These are phyloP conservation scores for Bacterosira constricta DNA, from an alignment of 108 stramenopile species.

Conservation along the genomic window DNA sequence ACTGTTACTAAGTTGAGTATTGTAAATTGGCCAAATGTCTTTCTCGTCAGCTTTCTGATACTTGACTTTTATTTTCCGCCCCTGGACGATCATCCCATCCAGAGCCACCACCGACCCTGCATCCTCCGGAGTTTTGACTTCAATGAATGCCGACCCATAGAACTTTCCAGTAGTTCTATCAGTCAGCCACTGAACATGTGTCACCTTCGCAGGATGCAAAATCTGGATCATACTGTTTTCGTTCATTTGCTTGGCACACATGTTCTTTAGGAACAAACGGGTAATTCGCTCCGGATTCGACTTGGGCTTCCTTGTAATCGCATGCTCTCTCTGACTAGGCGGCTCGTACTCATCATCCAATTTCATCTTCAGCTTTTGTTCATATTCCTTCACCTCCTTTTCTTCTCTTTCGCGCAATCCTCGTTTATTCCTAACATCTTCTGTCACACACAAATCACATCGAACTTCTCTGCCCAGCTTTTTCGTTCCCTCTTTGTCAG, in stretches of 20 bases:
- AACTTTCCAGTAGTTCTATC: slow-evolving; percentile 87
- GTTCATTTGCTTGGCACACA: slow-evolving; percentile 82
- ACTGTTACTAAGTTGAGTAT: slow-evolving; percentile 13
- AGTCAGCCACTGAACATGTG: slow-evolving; percentile 90
- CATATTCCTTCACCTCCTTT: slow-evolving; percentile 45
- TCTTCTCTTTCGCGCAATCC: slow-evolving; percentile 56
- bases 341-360: slow-evolving; percentile 38
- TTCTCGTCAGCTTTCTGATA: slow-evolving; percentile 85
- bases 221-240: slow-evolving; percentile 64
- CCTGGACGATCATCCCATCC: slow-evolving; percentile 75
- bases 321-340: slow-evolving; percentile 22
- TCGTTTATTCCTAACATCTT: slow-evolving; percentile 61
- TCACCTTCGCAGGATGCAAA: slow-evolving; percentile 66
- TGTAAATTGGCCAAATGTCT: slow-evolving; percentile 76
- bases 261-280: slow-evolving; percentile 86
- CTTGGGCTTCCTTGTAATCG: slow-evolving; percentile 30
- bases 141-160: slow-evolving; percentile 87
- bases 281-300: slow-evolving; percentile 85
- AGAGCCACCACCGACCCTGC: slow-evolving; percentile 70
- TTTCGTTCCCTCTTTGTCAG: slow-evolving; percentile 78
- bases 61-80: slow-evolving; percentile 87
- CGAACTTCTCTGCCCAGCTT: slow-evolving; percentile 73
- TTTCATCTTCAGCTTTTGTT: slow-evolving; percentile 34
- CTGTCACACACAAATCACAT: slow-evolving; percentile 62
- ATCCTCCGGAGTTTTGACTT: slow-evolving; percentile 76